Percentiles rank a stretch among this genome's conserved stretches.
phyloP scores from a whole-genome alignment of 2,329 filamentous ascomycete genomes.

The Cladophialophora bantiana region DNA sequence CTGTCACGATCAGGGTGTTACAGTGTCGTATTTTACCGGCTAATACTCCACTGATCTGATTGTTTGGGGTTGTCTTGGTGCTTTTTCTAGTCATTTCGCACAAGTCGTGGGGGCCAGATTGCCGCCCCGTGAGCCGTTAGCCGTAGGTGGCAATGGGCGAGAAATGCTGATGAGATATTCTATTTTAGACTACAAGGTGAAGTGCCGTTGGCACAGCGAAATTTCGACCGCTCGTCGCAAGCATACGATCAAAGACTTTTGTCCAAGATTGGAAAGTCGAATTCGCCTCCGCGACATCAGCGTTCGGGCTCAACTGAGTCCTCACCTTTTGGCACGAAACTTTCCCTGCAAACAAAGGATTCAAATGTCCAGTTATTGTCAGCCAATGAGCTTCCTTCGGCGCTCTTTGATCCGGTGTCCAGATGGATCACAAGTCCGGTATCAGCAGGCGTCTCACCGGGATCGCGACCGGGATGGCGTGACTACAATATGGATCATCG shows the following conservation, averaged over 20 bases:
- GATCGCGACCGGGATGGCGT: conserved; percentile 49
- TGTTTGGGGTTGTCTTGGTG: conserved; percentile 12
- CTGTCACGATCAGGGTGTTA: not conserved
- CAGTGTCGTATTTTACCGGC: conserved; percentile 1
- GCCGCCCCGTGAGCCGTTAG: conserved; percentile 21
- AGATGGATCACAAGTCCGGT: conserved; percentile 51
- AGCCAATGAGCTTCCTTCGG: conserved; percentile 33
- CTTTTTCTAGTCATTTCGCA: conserved; percentile 1
- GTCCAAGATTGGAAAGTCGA: conserved; percentile 67
- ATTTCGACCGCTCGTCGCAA: conserved; percentile 65
- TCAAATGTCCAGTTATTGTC: conserved; percentile 29
- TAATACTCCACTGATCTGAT: conserved; percentile 4
- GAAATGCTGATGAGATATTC: conserved; percentile 27
- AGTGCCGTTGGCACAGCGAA: conserved; percentile 63
- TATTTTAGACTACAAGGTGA: conserved; percentile 63
- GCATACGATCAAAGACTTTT: conserved; percentile 69
- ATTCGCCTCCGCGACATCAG: conserved; percentile 59
- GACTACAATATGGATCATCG: conserved; percentile 50
- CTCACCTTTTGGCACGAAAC: conserved; percentile 46
- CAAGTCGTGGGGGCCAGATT: conserved; percentile 29
- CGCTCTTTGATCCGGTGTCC: conserved; percentile 34
- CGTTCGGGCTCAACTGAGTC: conserved; percentile 44
- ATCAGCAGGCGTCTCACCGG: conserved; percentile 52
- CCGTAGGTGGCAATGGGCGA: conserved; percentile 13
- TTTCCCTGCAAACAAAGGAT: conserved; percentile 39